A percentile compares a stretch with the other conserved stretches of the same genome.
Evolutionary conservation across 768 basidiomycete species (phyloP).

Genomic region (Amanita subjunquillea): DNA sequence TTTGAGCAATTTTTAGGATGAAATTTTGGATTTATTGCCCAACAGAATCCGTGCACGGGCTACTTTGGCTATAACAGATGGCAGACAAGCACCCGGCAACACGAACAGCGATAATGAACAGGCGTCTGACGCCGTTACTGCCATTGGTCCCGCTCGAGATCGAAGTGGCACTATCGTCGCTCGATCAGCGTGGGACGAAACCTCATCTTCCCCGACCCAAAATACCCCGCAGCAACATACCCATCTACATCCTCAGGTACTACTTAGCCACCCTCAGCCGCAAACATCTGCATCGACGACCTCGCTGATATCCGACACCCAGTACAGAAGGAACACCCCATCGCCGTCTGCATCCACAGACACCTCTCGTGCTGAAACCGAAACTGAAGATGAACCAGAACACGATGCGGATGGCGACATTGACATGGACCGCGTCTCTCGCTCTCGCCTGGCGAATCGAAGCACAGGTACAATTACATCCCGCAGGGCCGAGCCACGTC

Average conservation of each 20-base stretch:
- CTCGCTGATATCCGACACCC: conserved; percentile 8
- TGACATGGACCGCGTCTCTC: conserved; percentile 23
- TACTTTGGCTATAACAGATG: conserved; percentile 7
- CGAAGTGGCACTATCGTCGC: conserved; percentile 71
- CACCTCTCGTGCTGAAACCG: conserved; percentile 58
- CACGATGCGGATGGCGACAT: conserved; percentile 56
- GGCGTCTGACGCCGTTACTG: conserved; percentile 17
- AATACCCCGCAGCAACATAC: conserved; percentile 7
- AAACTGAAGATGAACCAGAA: conserved; percentile 73
- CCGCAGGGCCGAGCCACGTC: not conserved
- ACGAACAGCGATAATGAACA: conserved; percentile 11
- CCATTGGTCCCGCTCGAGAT: conserved; percentile 30
- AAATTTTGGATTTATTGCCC: conserved; percentile 13
- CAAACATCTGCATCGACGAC: conserved; percentile 10
- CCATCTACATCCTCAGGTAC: conserved; percentile 9
- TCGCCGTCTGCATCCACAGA: conserved; percentile 30
- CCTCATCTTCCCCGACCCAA: conserved; percentile 2
- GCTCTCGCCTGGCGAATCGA: not conserved
- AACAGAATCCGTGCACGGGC: conserved; percentile 7
- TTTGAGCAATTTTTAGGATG: conserved; percentile 8
- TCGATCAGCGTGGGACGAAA: conserved; percentile 46
- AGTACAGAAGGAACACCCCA: conserved; percentile 15
- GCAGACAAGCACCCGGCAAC: not conserved
- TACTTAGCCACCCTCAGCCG: conserved; percentile 6
- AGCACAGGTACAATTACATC: not conserved